phyloP scores from a whole-genome alignment of 2,329 filamentous ascomycete genomes.

The Microdochium nivale region DNA sequence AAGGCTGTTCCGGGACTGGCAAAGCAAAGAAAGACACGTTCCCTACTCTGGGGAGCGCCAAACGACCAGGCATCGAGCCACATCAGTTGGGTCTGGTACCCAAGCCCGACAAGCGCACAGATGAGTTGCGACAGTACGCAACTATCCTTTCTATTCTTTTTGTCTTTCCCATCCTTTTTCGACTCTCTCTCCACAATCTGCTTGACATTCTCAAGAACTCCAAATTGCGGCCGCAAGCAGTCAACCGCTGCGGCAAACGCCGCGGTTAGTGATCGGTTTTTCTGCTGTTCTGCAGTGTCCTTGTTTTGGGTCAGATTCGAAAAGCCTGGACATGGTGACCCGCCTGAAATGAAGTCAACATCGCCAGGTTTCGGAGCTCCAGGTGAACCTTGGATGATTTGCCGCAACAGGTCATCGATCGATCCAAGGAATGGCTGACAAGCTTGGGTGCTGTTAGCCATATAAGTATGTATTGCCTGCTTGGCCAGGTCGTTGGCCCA shows the following conservation, averaged over 20 bases:
- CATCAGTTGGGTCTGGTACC: conserved; percentile 65
- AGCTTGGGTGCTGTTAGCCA: conserved; percentile 49
- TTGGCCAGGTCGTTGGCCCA: conserved; percentile 61
- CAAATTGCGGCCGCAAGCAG: conserved; percentile 66
- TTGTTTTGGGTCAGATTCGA: conserved; percentile 53
- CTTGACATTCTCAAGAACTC: conserved; percentile 68
- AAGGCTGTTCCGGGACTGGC: conserved; percentile 56
- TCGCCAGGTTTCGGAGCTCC: conserved; percentile 50
- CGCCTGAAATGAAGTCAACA: conserved; percentile 62
- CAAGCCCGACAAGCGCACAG: conserved; percentile 64
- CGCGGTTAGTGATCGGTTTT: conserved; percentile 70
- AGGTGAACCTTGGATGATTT: conserved; percentile 41
- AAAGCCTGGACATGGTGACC: conserved; percentile 73
- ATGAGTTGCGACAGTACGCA: conserved; percentile 69
- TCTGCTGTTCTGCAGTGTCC: conserved; percentile 44
- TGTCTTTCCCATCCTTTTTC: conserved; percentile 26
- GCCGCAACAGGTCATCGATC: conserved; percentile 56
- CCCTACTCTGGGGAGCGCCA: conserved; percentile 57
- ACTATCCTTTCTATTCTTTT: conserved; percentile 26
- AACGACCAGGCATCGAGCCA: conserved; percentile 62
- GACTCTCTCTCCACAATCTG: conserved; percentile 45
- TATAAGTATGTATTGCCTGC: conserved; percentile 62
- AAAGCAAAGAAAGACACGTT: conserved; percentile 62
- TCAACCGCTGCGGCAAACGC: conserved; percentile 70
- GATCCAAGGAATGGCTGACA: conserved; percentile 58